Conservation (phyloP, 2,329 filamentous ascomycete species). For the Aspergillus sp. region DNA sequence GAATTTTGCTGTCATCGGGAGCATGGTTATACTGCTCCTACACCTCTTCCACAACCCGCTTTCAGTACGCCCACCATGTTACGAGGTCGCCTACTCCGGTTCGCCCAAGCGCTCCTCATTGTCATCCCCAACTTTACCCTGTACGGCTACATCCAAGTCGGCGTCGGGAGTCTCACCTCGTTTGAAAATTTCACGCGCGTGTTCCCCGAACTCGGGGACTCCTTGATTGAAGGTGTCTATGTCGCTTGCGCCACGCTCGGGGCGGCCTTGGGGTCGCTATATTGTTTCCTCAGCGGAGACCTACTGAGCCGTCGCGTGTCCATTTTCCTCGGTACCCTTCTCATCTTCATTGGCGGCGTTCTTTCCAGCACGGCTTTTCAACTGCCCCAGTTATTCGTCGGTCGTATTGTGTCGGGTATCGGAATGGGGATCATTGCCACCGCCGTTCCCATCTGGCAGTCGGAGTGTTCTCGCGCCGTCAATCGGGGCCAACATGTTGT, state of each 20-base stretch:
- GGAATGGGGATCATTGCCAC: slow-evolving; percentile 46
- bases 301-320: slow-evolving; percentile 28
- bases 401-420: slow-evolving; percentile 41
- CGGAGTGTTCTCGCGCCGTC: slow-evolving; percentile 41
- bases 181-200: slow-evolving; percentile 1
- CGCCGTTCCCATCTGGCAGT: slow-evolving; percentile 42
- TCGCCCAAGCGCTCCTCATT: slow-evolving; percentile 3
- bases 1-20: too few species aligned
- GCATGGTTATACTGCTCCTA: too few species aligned
- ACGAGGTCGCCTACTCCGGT: too few species aligned
- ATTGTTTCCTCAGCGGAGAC: slow-evolving; percentile 11
- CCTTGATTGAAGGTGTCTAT: neutral
- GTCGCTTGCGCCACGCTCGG: neutral
- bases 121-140: slow-evolving; percentile 2
- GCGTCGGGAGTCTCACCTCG: slow-evolving; percentile 4
- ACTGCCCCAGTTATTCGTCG: slow-evolving; percentile 41
- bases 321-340: slow-evolving; percentile 48
- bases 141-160: slow-evolving; percentile 4
- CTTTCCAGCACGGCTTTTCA: slow-evolving; percentile 25
- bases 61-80: too few species aligned
- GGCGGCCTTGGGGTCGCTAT: neutral
- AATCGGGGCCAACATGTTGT: slow-evolving; percentile 52
- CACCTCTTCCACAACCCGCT: too few species aligned
- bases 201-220: neutral
- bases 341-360: slow-evolving; percentile 27